Evolutionary conservation across 129 eudicot genomes (phyloP), one percentile per base, ranked within the genome.

Genomic region (Dittrichia graveolens): DNA sequence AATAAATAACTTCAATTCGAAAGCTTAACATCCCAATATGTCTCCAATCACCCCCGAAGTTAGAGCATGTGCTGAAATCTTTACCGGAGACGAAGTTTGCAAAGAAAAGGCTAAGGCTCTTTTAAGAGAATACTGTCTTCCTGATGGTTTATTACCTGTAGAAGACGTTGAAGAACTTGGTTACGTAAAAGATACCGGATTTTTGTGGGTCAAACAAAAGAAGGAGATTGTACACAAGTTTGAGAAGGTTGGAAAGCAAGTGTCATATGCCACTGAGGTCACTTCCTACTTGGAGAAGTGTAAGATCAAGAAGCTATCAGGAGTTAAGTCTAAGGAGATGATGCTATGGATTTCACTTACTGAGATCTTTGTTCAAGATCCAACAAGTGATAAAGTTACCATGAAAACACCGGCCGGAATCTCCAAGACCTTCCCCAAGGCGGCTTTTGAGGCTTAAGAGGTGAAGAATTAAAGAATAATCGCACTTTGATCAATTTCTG

Each of bases 131-230:
- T 68, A 78, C 52, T 65, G 66, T 39, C 73, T 89, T 46, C 95
- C 95, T 19, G 81, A 83, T n/a, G 95, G 91, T 3, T 79, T 89
- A 14, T 84, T 89, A 50, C 95, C 95, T 0, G 13, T 84, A 3
- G 72, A 76, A 37, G 87, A 86, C 74, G 72, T 79, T 4, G 83
- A 60, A 19, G 95, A 88, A 72, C 68, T 85, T 37, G 95, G 91
- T 5, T 78, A 69, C 45, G 80, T 85, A 10, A 79, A 79, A 66
- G 89, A 79, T 13, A 89, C 91, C 1, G 95, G 91, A 13, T 86
- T 85, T 35, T 60, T 86, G 37, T 89, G 89, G 91, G 76, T 89
- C 35, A 85, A 62, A 43, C 88, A 86, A 65, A 86, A 89, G 87
- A 86, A 81, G 19, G 87, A 83, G 16, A 41, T 46, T 2, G 79